A percentile compares a stretch with the other conserved stretches of the same genome.
Evolutionary conservation across 345 rosid species (phyloP).

Genomic region (Jatropha curcas): DNA sequence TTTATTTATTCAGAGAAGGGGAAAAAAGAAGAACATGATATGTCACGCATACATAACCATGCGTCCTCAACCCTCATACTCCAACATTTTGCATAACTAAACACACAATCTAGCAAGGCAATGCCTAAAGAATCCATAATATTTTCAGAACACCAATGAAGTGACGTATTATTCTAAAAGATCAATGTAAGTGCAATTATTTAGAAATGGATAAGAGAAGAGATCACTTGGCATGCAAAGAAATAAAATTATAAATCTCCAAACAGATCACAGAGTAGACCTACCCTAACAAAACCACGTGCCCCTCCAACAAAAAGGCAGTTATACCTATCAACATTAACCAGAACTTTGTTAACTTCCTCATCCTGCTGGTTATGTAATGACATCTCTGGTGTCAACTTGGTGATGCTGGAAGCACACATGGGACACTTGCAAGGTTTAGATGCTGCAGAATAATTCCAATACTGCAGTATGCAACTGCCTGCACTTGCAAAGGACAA

Average conservation of each 20-base stretch:
- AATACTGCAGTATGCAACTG: slow-evolving; percentile 76
- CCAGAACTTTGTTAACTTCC: slow-evolving; percentile 57
- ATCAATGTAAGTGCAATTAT: neutral
- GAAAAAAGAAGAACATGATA: neutral
- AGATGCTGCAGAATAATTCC: slow-evolving; percentile 78
- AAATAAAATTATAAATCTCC: neutral
- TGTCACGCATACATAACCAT: neutral
- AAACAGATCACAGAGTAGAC: neutral
- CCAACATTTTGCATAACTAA: neutral
- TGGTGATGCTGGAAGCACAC: slow-evolving; percentile 62
- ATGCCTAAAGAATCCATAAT: neutral
- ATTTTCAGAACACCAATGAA: neutral
- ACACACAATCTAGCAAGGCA: neutral
- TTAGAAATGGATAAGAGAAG: too few relatives aligned
- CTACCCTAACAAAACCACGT: slow-evolving; percentile 65
- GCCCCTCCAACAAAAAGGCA: slow-evolving; percentile 72
- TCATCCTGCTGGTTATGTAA: slow-evolving; percentile 42
- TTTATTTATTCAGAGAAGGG: too few relatives aligned
- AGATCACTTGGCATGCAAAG: neutral
- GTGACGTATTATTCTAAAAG: neutral
- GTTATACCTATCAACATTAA: slow-evolving; percentile 62
- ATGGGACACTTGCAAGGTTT: slow-evolving; percentile 89
- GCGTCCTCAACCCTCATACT: neutral
- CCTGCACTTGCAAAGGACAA: slow-evolving; percentile 39
- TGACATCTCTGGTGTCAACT: slow-evolving; percentile 57